Conservation (phyloP, 2,329 filamentous ascomycete genomes). For the Sporothrix brunneoviolacea region DNA sequence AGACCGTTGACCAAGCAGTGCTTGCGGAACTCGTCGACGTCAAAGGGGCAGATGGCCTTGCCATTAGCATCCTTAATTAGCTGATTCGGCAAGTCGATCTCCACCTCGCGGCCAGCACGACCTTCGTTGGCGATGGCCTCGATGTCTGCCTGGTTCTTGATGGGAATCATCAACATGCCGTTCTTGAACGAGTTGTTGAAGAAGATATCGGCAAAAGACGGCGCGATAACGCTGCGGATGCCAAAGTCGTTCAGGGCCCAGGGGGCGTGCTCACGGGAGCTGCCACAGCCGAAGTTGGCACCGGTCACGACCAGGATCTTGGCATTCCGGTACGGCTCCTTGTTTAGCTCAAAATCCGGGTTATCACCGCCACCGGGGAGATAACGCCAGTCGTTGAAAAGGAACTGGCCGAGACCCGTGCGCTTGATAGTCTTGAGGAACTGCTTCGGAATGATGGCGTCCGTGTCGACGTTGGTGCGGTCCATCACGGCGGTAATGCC, state of each 20-base stretch:
- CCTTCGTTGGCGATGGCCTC: conserved; percentile 71
- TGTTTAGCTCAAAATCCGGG: conserved; percentile 79
- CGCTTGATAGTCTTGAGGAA: conserved; percentile 99
- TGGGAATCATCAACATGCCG: conserved; percentile 85
- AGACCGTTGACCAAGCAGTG: conserved; percentile 90
- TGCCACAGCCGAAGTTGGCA: conserved; percentile 91
- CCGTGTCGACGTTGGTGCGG: conserved; percentile 90
- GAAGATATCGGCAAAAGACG: conserved; percentile 85
- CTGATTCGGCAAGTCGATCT: conserved; percentile 84
- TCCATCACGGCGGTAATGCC: conserved; percentile 85
- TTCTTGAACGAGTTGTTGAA: conserved; percentile 99
- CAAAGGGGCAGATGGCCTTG: conserved; percentile 68
- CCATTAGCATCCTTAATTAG: conserved; percentile 70
- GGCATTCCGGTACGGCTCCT: conserved; percentile 72
- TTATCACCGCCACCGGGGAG: conserved; percentile 68
- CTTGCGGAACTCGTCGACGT: conserved; percentile 89
- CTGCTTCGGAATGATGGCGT: conserved; percentile 98
- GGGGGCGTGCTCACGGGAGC: conserved; percentile 87
- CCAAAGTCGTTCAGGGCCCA: conserved; percentile 97
- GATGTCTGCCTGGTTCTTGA: conserved; percentile 60
- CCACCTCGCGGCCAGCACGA: conserved; percentile 71
- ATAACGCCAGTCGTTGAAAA: conserved; percentile 82
- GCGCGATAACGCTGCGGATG: conserved; percentile 88
- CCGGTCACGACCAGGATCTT: conserved; percentile 92
- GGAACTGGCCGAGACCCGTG: conserved; percentile 78